phyloP scores from a whole-genome alignment of 345 rosid genomes.

The Eucalyptus marginata region DNA sequence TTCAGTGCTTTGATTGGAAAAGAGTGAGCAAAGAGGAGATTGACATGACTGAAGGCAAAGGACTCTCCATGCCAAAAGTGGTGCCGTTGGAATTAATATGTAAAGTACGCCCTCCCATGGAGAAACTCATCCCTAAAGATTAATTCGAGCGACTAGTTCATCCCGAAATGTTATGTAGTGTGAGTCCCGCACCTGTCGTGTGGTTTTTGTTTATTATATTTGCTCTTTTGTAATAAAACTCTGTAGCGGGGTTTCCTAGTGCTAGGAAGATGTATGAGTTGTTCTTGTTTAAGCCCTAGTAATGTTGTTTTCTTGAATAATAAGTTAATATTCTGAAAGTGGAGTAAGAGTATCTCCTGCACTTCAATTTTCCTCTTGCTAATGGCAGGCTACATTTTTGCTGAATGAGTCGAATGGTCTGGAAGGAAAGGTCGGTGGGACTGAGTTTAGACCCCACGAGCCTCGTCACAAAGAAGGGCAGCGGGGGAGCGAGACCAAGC shows the following conservation, averaged over 20 bases:
- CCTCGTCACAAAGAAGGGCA: neutral
- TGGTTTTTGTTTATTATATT: neutral
- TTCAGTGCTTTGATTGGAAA: constrained; percentile 10
- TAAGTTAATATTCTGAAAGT: neutral
- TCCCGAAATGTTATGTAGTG: neutral
- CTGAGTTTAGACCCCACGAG: too few relatives aligned
- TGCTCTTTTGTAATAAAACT: neutral
- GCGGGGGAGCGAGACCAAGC: neutral
- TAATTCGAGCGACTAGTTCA: neutral
- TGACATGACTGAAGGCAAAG: constrained; percentile 1
- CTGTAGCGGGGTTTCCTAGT: neutral
- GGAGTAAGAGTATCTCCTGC: neutral
- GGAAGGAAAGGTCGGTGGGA: too few relatives aligned
- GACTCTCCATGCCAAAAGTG: neutral
- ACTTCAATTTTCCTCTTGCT: neutral
- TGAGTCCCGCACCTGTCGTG: neutral
- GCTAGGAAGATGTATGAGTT: neutral
- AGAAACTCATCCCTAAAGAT: constrained; percentile 5
- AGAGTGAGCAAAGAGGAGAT: neutral
- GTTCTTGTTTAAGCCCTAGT: neutral
- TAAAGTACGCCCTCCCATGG: neutral
- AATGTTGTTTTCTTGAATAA: neutral
- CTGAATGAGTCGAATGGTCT: too few relatives aligned
- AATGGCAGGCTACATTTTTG: neutral
- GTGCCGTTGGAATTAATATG: neutral